phyloP scores from a whole-genome alignment of 164 flowering plant genomes.

The Magnolia kwangsiensis region DNA sequence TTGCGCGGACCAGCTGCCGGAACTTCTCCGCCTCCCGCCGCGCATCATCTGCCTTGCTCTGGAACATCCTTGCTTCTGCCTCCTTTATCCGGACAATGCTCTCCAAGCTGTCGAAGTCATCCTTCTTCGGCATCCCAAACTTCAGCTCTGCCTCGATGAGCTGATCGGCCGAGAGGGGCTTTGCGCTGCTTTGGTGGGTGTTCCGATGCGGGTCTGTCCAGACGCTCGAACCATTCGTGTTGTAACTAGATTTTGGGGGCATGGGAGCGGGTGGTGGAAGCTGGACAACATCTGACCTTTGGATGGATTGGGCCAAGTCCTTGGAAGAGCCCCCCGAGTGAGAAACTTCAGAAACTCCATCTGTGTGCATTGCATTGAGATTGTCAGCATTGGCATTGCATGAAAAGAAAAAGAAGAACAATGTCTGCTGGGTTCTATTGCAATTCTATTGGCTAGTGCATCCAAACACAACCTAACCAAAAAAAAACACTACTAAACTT shows the following conservation, averaged over 20 bases:
- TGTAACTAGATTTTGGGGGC: conserved; percentile 36
- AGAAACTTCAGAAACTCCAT: conserved; percentile 37
- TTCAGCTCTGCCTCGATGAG: conserved; percentile 39
- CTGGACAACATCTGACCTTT: conserved; percentile 23
- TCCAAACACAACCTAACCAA: background rate
- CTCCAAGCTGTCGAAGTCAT: conserved; percentile 72
- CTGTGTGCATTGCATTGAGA: conserved; percentile 16
- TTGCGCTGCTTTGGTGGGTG: conserved; percentile 29
- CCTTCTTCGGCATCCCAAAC: conserved; percentile 39
- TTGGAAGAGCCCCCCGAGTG: conserved; percentile 35
- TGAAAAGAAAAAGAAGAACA: background rate
- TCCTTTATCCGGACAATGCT: conserved; percentile 78
- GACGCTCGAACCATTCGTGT: conserved; percentile 28
- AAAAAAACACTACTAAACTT: too few relatives aligned
- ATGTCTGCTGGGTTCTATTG: background rate
- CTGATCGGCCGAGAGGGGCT: conserved; percentile 29
- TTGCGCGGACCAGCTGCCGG: conserved; percentile 44
- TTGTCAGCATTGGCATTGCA: background rate
- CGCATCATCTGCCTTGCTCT: conserved; percentile 86
- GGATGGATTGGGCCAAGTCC: conserved; percentile 35
- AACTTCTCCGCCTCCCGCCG: conserved; percentile 70
- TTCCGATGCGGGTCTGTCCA: conserved; percentile 25
- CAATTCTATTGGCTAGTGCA: background rate
- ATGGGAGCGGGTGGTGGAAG: conserved; percentile 31
- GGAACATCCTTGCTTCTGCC: conserved; percentile 89